Evolutionary conservation across 345 rosid genomes (phyloP), one percentile per base, ranked within the genome.

Genomic region (Populus alba): DNA sequence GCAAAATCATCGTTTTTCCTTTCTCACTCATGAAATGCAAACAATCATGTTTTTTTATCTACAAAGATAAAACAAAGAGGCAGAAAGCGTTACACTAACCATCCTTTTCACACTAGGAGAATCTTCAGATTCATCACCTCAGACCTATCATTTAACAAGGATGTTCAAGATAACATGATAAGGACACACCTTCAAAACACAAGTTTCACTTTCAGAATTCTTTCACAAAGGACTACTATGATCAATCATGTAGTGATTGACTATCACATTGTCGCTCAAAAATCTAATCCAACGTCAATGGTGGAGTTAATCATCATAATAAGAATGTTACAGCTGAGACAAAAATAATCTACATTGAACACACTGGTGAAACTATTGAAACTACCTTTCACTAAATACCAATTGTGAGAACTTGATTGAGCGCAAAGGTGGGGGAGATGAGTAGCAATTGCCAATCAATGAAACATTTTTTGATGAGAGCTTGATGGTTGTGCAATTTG

Each of bases 101-200:
- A 92, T 80, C 86, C 85, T 92, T 83, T 95, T 95, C 68, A 77
- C 81, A 69, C 77, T 75, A 41, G 94, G 89, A 47, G 90, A 84
- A 67, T 75, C 81, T 49, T 84, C 84, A 69, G 43, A 29, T 25
- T 82, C 85, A 66, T 77, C 84, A 74, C 83, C 86, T 22, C 82
- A 69, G 59, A 71, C 85, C 97, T 94, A 92, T 75, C 75, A 83
- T 55, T 66, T 25, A 35, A 82, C 33, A 82, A 37, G 9, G 68
- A 75, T 27, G 74, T 59, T 63, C 65, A 53, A 35, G 71, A 59
- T 35, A 72, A 25, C 43, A 43, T 47, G 57, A 62, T 59, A 74
- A 69, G 49, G 3, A 17, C 35, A 17, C 9, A 41, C 18, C 2
- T 6, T 38, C 35, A 55, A 27, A 8, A 49, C 9, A 75, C 23